Conservation (phyloP, 176 grass and related monocot species). For the Hyparrhenia diplandra region DNA sequence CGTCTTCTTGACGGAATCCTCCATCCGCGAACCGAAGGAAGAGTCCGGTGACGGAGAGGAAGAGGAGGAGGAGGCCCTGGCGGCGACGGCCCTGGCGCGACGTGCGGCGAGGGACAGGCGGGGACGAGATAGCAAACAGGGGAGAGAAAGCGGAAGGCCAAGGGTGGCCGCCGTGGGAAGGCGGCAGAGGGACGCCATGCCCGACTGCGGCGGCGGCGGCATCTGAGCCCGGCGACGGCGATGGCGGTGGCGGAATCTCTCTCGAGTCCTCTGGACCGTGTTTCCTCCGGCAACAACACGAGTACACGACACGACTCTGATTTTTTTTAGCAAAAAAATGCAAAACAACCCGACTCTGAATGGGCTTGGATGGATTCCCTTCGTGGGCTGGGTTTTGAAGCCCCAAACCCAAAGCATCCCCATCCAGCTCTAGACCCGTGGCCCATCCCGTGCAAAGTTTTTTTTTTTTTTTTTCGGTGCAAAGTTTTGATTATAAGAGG, state of each 20-base stretch:
- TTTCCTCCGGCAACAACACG: background rate
- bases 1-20: constrained; percentile 80
- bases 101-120: constrained; percentile 22
- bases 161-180: constrained; percentile 25
- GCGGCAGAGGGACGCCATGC: constrained; percentile 14
- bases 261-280: background rate
- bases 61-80: constrained; percentile 34
- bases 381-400: background rate
- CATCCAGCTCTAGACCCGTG: background rate
- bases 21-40: constrained; percentile 77
- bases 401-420: background rate
- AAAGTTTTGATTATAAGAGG: too few species aligned
- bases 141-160: background rate
- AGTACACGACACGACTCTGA: too few species aligned
- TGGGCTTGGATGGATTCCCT: background rate
- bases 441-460: background rate
- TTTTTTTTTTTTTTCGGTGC: too few species aligned
- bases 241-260: background rate
- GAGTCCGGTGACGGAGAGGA: constrained; percentile 48
- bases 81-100: constrained; percentile 24
- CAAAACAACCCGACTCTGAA: too few species aligned
- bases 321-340: too few species aligned
- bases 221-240: background rate
- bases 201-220: constrained; percentile 23
- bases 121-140: background rate